These are phyloP conservation scores for slime mould (Dictyostelium discoideum) DNA, from an alignment of 78 protist species.

Conservation along the genomic window dicty_2.7 NC_007089.4:2857501-2858000, in stretches of 20 bases:
- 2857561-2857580: background rate
- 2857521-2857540: background rate
- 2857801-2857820: background rate
- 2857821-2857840: background rate
- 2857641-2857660: background rate
- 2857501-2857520: background rate
- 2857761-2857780: background rate
- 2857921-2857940: background rate
- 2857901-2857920: background rate
- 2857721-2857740: background rate
- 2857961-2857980: background rate
- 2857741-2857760: background rate
- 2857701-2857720: background rate
- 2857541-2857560: background rate
- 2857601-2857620: background rate
- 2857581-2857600: background rate
- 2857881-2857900: background rate
- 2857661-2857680: background rate
- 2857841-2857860: constrained; percentile 2
- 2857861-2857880: background rate
- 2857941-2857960: background rate
- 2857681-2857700: background rate
- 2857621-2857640: background rate
- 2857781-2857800: background rate
- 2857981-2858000: background rate